These are phyloP conservation scores for Cordyceps sp. DNA, from an alignment of 2,329 filamentous ascomycete genomes.

Conservation along the genomic window DNA sequence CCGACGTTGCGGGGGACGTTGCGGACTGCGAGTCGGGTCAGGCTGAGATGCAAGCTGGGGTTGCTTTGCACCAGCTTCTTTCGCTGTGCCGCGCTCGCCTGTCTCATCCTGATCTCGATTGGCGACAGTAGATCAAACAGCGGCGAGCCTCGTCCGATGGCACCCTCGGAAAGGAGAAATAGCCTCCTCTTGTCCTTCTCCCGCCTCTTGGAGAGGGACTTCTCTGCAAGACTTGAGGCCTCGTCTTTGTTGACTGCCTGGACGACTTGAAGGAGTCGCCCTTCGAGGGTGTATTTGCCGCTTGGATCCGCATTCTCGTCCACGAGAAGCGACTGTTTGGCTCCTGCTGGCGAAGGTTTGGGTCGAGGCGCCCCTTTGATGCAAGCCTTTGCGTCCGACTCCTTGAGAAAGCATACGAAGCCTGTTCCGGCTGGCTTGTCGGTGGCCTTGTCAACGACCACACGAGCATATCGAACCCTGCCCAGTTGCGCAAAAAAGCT, in stretches of 20 bases:
- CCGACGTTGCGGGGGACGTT: constrained; percentile 75
- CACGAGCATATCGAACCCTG: constrained; percentile 72
- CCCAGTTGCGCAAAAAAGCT: constrained; percentile 82
- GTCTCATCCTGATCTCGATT: constrained; percentile 72
- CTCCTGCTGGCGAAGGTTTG: constrained; percentile 25
- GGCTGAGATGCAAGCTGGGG: constrained; percentile 70
- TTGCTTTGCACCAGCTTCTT: constrained; percentile 85
- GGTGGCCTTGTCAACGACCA: constrained; percentile 74
- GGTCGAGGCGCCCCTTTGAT: constrained; percentile 56
- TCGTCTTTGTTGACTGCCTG: constrained; percentile 74
- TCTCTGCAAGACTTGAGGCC: constrained; percentile 58
- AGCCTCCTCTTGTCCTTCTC: constrained; percentile 83
- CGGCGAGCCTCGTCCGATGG: constrained; percentile 59
- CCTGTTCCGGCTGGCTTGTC: constrained; percentile 81
- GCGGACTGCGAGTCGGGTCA: constrained; percentile 79
- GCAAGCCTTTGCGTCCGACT: constrained; percentile 60
- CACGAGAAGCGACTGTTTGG: constrained; percentile 72
- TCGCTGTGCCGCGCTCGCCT: constrained; percentile 72
- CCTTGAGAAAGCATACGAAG: constrained; percentile 82
- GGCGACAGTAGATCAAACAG: constrained; percentile 62
- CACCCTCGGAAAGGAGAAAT: constrained; percentile 76
- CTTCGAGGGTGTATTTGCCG: constrained; percentile 80
- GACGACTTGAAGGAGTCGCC: constrained; percentile 69
- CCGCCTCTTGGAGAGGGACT: constrained; percentile 41
- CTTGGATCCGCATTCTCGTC: constrained; percentile 68